A percentile compares a stretch with the other conserved stretches of the same genome.
These are phyloP conservation scores for Salix purpurea DNA, from an alignment of 345 rosid genomes.

Conservation along the genomic window DNA sequence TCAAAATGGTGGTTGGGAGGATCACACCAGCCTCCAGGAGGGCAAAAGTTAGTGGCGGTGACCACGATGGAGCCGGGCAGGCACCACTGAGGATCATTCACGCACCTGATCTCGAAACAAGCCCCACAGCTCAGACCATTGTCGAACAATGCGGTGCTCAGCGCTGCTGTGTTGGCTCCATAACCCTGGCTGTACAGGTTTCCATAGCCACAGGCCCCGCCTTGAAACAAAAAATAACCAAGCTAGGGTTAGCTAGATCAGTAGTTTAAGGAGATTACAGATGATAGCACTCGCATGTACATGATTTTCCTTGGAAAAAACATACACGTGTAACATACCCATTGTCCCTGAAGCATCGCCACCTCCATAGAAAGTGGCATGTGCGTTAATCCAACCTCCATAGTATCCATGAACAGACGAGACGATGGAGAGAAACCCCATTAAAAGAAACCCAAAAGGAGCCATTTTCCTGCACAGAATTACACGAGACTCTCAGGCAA, in stretches of 20 bases:
- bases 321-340: constrained; percentile 9
- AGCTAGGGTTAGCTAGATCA: neutral
- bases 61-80: constrained; percentile 22
- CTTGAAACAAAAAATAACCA: neutral
- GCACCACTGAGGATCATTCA: constrained; percentile 28
- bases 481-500: neutral
- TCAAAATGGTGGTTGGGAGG: constrained; percentile 27
- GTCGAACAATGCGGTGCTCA: constrained; percentile 26
- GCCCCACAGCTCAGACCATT: constrained; percentile 30
- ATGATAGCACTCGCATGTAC: neutral
- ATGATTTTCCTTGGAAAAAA: neutral
- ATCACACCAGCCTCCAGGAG: constrained; percentile 31
- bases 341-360: constrained; percentile 33
- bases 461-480: constrained; percentile 28
- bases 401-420: constrained; percentile 31
- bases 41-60: constrained; percentile 28
- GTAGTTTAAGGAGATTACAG: neutral
- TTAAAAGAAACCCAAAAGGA: constrained; percentile 12
- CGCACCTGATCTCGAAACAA: constrained; percentile 25
- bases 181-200: constrained; percentile 25
- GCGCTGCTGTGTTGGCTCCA: constrained; percentile 23
- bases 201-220: constrained; percentile 29
- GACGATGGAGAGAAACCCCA: constrained; percentile 24
- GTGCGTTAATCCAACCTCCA: constrained; percentile 39
- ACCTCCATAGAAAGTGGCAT: constrained; percentile 31